Evolutionary conservation across 78 protist genomes (phyloP), one percentile per base, ranked within the genome.

Genomic region (Speleostelium caveatum): DNA sequence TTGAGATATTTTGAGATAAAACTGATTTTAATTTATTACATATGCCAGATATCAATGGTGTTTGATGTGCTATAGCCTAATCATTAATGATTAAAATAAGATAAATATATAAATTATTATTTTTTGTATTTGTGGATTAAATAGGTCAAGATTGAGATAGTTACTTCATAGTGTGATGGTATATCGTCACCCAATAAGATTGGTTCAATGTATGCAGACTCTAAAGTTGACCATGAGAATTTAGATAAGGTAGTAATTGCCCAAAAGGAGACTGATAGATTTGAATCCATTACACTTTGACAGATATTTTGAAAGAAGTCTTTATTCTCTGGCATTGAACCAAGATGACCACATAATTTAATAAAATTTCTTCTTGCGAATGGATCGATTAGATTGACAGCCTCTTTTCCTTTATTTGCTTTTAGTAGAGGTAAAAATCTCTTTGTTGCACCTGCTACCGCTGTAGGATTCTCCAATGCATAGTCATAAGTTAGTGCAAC

Each of bases 261-360:
- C 38, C 77, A 71, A 33, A 69, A 69, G 24, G 67, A 61, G 10
- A 83, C 91, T 1, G 80, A 49, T 19, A 59, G 21, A 42, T 83
- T 68, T 1, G 35, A 16, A 45, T 83, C 91, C 79, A 69, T 67
- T 6, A 83, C 78, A 2, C 59, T 36, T 58, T 83, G 91, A 69
- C 91, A 83, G 3, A 83, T 69, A n/a, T 51, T 56, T 59, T 83
- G 91, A 58, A 83, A 83, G 91, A 83, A 83, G 32, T 83, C 91
- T 51, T 83, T 83, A 42, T 28, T 60, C n/a, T 83, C 80, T 16
- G 87, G 86, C 21, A 41, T 32, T 4, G 58, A 1, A 1, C 66
- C 91, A n/a, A 83, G 39, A 62, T 49, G 56, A 8, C 91, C 79
- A 69, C 79, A 67, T 26, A 69, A 49, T 17, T 73, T 35, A 24